phyloP scores from a whole-genome alignment of 1,139 yeast species.

The Nakaseomyces bracarensis region DNA sequence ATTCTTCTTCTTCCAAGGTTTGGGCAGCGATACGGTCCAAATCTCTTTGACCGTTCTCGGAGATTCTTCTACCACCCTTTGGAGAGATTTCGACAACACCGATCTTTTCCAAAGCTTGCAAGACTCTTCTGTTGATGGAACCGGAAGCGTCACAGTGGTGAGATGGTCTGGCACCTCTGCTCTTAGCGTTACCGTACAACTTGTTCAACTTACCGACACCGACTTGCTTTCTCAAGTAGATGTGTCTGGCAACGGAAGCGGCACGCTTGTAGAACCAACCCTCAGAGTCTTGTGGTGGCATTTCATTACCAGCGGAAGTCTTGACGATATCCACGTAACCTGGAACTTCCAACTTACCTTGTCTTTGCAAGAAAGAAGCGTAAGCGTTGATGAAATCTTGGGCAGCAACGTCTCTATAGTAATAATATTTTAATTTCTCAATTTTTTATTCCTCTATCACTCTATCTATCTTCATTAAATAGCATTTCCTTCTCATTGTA shows the following conservation, averaged over 20 bases:
- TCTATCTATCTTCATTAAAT: neutral
- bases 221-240: slow-evolving; percentile 98
- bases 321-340: slow-evolving; percentile 99
- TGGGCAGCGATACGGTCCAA: slow-evolving; percentile 99
- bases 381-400: slow-evolving; percentile 99
- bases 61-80: slow-evolving; percentile 99
- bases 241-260: slow-evolving; percentile 99
- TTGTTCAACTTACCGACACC: slow-evolving; percentile 99
- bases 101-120: slow-evolving; percentile 96
- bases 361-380: slow-evolving; percentile 99
- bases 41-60: slow-evolving; percentile 99
- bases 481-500: neutral
- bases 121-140: slow-evolving; percentile 96
- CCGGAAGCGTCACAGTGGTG: slow-evolving; percentile 99
- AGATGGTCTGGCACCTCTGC: slow-evolving; percentile 99
- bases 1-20: slow-evolving; percentile 88
- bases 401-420: slow-evolving; percentile 96
- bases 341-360: slow-evolving; percentile 99
- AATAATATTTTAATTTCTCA: neutral
- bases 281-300: slow-evolving; percentile 99
- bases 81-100: slow-evolving; percentile 95
- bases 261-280: slow-evolving; percentile 99
- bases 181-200: slow-evolving; percentile 97
- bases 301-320: slow-evolving; percentile 98
- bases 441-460: neutral